Evolutionary conservation across 2,329 filamentous ascomycete species (phyloP), one percentile per base, ranked within the genome.

Genomic region (Penicillium aurantiogriseum): DNA sequence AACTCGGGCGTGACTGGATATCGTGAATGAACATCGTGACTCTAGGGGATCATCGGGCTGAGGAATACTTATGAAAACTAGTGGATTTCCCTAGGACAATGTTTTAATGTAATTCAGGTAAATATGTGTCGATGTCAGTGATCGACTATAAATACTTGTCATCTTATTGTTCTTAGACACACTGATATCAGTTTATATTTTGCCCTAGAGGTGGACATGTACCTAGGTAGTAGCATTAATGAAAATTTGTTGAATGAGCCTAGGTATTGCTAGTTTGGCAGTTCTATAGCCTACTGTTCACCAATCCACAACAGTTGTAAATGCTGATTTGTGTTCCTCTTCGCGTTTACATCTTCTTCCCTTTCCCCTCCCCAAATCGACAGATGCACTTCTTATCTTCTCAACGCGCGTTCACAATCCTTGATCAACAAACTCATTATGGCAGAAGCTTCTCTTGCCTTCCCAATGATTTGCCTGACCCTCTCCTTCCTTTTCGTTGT

Each of bases 1-100:
- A 21, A 47, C 52, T 55, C 44, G 55, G 54, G 63, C 57, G 57
- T 66, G 64, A 66, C 55, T n/a, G 21, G 54, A 59, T 53, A 63
- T 51, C 60, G 38, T 62, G 52, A 51, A 48, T 39, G 25, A 57
- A 25, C 38, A 51, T 27, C 7, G 46, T 44, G 46, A 54, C 33
- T 27, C 5, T 25, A 8, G 3, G 5, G n/a, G 52, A 50, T 54
- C 52, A 43, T 33, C 45, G 5, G 42, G 31, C 15, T 17, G 8
- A 54, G 43, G 8, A 27, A 46, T 11, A 31, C 9, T 33, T 33
- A 8, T 23, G 29, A 33, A 46, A 23, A 47, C 13, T 17, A 47
- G 13, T 15, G 23, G 6, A 13, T 5, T n/a, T 35, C 11, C 5
- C 23, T 29, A 29, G 9, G 6, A 29, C 3, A 8, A 21, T 10